A percentile compares a stretch with the other conserved stretches of the same genome.
Evolutionary conservation across 805 yeast species (phyloP).

Genomic region (Kuraishia piskuri): DNA sequence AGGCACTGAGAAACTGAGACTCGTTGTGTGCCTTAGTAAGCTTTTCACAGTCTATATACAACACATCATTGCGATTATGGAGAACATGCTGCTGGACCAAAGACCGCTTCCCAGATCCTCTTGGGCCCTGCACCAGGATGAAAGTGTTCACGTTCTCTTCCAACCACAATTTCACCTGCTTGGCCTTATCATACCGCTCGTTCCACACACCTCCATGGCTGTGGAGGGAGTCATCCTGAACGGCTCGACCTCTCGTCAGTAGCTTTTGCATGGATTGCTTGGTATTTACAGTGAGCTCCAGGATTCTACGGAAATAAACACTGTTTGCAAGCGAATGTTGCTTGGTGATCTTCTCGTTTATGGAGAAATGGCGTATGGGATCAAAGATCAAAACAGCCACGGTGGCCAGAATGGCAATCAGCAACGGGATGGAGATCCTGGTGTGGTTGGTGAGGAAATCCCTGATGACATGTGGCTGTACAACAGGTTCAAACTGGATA

Average conservation of each 20-base stretch:
- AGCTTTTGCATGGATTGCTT: slow-evolving; percentile 16
- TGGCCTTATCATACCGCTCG: slow-evolving; percentile 60
- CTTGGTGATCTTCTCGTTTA: slow-evolving; percentile 64
- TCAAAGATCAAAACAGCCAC: slow-evolving; percentile 83
- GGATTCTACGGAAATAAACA: slow-evolving; percentile 25
- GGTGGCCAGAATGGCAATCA: slow-evolving; percentile 73
- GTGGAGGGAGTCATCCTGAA: slow-evolving; percentile 7
- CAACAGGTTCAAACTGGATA: slow-evolving; percentile 57
- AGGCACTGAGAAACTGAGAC: slow-evolving; percentile 50
- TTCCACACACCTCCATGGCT: slow-evolving; percentile 40
- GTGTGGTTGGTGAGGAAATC: slow-evolving; percentile 55
- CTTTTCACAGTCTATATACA: slow-evolving; percentile 72
- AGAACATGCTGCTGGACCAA: slow-evolving; percentile 64
- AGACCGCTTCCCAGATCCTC: slow-evolving; percentile 90
- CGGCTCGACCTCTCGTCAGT: slow-evolving; percentile 7
- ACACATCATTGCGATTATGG: slow-evolving; percentile 47
- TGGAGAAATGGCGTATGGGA: slow-evolving; percentile 79
- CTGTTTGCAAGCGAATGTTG: slow-evolving; percentile 41
- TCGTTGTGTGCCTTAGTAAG: slow-evolving; percentile 71
- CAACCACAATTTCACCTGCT: slow-evolving; percentile 69
- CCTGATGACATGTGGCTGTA: slow-evolving; percentile 23
- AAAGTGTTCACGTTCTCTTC: slow-evolving; percentile 87
- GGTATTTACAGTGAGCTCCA: slow-evolving; percentile 20
- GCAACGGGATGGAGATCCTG: slow-evolving; percentile 70
- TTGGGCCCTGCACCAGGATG: slow-evolving; percentile 84